Evolutionary conservation across 129 eudicot species (phyloP), one percentile per base, ranked within the genome.

Genomic region (Pseudognaphalium luteoalbum): DNA sequence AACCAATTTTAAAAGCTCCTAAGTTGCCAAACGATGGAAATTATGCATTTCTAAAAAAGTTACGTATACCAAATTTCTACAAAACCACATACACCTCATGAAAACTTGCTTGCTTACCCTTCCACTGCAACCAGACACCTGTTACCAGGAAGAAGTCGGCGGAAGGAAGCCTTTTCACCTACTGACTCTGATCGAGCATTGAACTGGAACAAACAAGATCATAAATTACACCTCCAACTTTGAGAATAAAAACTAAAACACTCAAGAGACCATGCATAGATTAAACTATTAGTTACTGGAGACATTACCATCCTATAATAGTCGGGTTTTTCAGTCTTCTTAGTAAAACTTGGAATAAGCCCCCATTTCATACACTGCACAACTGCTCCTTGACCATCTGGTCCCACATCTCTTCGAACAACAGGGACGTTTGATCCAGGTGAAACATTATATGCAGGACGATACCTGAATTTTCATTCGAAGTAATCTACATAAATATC

Each of bases 281-380:
- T 28, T 41, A 21, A 39, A 28, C 41, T 74, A 68, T 37, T 14
- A 33, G 51, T 64, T 19, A 15, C 56, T 76, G 47, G 56, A 70
- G 21, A 66, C 2, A n/a, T 56, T 87, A 94, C 99, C 99, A 94
- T 94, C 86, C 80, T 83, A 74, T 85, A 94, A 79, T 94, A 92
- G 83, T 94, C 97, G 64, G 92, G 91, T 75, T 94, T 94, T 50
- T 94, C 94, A 70, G 88, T 82, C 87, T 89, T 94, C 78, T 91
- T 91, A 1, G 94, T 91, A 76, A 94, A 94, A 82, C 97, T 89
- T 34, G 99, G 99, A 81, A 94, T 73, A 76, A 94, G 96, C 51
- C 99, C 99, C 99, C 99, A 94, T 72, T 89, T 94, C 99, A 94
- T 94, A 81, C 97, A 91, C 78, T 94, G 99, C 76, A 89, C 80